Percentiles rank a stretch among this genome's conserved stretches.
These are phyloP conservation scores for Sporopachydermia lactativora DNA, from an alignment of 805 yeast genomes.

Conservation along the genomic window DNA sequence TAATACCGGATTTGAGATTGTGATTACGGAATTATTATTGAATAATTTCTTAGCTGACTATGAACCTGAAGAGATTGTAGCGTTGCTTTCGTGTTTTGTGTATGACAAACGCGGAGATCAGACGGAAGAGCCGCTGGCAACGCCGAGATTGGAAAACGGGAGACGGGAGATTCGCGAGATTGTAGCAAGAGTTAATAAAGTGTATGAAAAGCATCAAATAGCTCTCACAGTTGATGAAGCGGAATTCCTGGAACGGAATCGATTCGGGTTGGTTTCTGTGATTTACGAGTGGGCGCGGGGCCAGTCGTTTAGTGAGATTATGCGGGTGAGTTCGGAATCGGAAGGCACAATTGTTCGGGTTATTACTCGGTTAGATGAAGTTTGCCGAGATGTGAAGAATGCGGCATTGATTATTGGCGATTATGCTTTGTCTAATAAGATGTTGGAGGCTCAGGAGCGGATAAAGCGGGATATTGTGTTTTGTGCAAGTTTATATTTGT, in stretches of 20 bases:
- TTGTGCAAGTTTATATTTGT: conserved; percentile 86
- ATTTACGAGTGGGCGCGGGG: conserved; percentile 99
- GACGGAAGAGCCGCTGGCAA: conserved; percentile 40
- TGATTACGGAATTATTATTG: conserved; percentile 74
- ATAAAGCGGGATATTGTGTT: conserved; percentile 95
- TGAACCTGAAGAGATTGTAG: conserved; percentile 95
- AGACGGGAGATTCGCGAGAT: conserved; percentile 50
- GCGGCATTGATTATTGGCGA: conserved; percentile 95
- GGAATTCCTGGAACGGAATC: conserved; percentile 64
- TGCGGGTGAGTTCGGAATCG: conserved; percentile 76
- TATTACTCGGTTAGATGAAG: conserved; percentile 84
- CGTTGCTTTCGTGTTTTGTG: conserved; percentile 79
- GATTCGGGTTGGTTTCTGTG: conserved; percentile 85
- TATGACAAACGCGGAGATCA: conserved; percentile 41
- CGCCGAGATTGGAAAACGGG: conserved; percentile 74
- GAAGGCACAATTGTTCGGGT: conserved; percentile 97
- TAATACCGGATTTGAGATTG: conserved; percentile 82
- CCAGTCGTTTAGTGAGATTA: conserved; percentile 77
- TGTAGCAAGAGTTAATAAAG: conserved; percentile 43
- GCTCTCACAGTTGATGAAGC: conserved; percentile 73
- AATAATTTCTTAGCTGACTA: conserved; percentile 88
- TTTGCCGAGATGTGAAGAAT: conserved; percentile 85
- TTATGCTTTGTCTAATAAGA: conserved; percentile 73
- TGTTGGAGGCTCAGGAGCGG: conserved; percentile 84
- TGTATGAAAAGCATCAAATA: conserved; percentile 57